phyloP scores from a whole-genome alignment of 2,329 filamentous ascomycete species.

The Hyphodiscus sp. region DNA sequence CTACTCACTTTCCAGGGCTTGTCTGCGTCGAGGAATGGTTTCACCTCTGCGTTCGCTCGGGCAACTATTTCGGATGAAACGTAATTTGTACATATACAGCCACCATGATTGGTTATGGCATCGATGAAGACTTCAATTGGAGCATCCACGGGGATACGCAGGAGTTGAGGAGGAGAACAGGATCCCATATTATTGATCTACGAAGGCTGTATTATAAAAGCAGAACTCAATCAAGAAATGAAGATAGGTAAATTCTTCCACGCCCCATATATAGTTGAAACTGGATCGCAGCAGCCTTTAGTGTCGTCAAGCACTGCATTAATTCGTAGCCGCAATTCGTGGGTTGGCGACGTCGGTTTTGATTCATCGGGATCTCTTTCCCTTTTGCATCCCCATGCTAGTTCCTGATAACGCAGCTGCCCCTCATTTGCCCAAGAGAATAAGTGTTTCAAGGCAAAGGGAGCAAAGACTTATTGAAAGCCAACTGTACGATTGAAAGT shows the following conservation, averaged over 20 bases:
- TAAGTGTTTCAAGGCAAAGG: background rate
- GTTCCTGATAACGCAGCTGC: background rate
- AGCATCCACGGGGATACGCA: slow-evolving; percentile 10
- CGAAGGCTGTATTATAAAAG: background rate
- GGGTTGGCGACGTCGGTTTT: background rate
- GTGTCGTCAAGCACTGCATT: background rate
- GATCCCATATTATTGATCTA: slow-evolving; percentile 3
- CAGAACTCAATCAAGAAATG: background rate
- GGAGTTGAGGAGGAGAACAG: slow-evolving; percentile 3
- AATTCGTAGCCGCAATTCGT: background rate
- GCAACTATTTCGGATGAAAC: slow-evolving; percentile 4
- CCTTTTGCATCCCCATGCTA: background rate
- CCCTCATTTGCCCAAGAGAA: background rate
- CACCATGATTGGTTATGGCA: slow-evolving; percentile 9
- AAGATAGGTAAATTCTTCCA: background rate
- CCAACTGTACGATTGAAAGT: background rate
- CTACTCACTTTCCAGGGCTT: slow-evolving; percentile 11
- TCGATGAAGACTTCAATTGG: slow-evolving; percentile 13
- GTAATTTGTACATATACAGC: slow-evolving; percentile 13
- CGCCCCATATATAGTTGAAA: background rate
- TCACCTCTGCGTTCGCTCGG: slow-evolving; percentile 10
- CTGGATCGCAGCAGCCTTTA: background rate
- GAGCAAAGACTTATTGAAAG: too few species aligned
- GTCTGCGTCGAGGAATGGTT: slow-evolving; percentile 11
- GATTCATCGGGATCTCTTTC: background rate